phyloP scores from a whole-genome alignment of 306 rosid genomes.

The Acacia crassicarpa region DNA sequence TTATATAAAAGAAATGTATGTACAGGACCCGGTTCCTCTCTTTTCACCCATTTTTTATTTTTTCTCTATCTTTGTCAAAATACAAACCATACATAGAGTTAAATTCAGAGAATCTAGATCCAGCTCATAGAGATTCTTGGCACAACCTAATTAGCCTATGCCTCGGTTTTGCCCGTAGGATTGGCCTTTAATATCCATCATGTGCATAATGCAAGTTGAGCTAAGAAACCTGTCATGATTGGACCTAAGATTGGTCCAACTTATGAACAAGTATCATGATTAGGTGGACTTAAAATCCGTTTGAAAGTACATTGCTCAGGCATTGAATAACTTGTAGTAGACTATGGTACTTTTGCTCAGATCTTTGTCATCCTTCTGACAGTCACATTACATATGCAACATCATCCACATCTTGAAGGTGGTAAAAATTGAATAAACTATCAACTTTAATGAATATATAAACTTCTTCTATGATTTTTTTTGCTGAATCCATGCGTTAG shows the following conservation, averaged over 20 bases:
- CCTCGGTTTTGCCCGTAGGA: neutral
- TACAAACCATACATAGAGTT: neutral
- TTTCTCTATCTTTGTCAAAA: neutral
- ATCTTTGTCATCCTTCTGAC: neutral
- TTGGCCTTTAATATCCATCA: neutral
- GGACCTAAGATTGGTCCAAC: neutral
- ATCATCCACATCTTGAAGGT: neutral
- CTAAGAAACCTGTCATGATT: neutral
- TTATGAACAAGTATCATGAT: neutral
- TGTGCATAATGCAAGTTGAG: neutral
- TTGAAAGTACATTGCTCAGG: neutral
- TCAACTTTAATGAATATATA: too few species aligned
- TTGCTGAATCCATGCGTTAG: too few species aligned
- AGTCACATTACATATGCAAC: neutral
- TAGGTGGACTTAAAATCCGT: neutral
- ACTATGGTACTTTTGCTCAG: neutral
- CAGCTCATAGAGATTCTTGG: neutral
- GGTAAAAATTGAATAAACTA: neutral
- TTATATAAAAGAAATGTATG: neutral
- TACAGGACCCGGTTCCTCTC: neutral
- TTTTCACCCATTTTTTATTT: neutral
- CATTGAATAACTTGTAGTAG: neutral
- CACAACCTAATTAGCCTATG: neutral
- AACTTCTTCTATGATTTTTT: too few species aligned
- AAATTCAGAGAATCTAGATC: neutral